Evolutionary conservation across 2,329 filamentous ascomycete genomes (phyloP).

Genomic region (Aspergillus floridensis): DNA sequence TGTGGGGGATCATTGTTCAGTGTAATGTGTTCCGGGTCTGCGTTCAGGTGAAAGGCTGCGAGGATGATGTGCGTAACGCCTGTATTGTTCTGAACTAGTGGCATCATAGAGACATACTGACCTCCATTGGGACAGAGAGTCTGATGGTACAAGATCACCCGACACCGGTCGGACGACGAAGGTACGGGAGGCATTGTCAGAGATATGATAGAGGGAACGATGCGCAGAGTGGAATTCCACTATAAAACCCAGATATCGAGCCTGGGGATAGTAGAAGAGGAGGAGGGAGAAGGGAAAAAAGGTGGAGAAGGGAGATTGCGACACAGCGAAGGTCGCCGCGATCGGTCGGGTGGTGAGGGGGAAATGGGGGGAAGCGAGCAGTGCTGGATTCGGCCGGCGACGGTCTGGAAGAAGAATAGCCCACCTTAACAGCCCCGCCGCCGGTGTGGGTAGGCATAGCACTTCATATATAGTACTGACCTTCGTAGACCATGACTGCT

Average conservation of each 20-base stretch:
- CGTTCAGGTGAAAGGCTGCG: slow-evolving; percentile 81
- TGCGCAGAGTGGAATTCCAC: not conserved
- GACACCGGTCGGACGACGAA: slow-evolving; percentile 27
- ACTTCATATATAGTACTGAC: too few relatives aligned
- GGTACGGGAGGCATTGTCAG: slow-evolving; percentile 40
- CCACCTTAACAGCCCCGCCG: too few relatives aligned
- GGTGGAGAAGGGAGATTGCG: not conserved
- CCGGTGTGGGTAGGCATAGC: too few relatives aligned
- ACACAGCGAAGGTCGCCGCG: not conserved
- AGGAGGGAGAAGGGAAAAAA: not conserved
- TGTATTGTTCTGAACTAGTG: slow-evolving; percentile 58
- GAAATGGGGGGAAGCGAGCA: not conserved
- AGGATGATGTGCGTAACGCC: slow-evolving; percentile 79
- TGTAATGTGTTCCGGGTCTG: slow-evolving; percentile 62
- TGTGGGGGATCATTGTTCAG: slow-evolving; percentile 76
- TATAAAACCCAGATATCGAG: too few relatives aligned
- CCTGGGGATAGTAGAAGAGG: too few relatives aligned
- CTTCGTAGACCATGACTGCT: too few relatives aligned
- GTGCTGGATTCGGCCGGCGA: too few relatives aligned
- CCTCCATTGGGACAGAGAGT: slow-evolving; percentile 58
- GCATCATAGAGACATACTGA: slow-evolving; percentile 60
- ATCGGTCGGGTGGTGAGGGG: too few relatives aligned
- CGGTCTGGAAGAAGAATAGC: too few relatives aligned
- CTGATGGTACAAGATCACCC: slow-evolving; percentile 58
- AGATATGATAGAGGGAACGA: not conserved